Base-by-base conservation (phyloP, 352 stramenopile genomes). In the Phytophthora pistaciae region DNA sequence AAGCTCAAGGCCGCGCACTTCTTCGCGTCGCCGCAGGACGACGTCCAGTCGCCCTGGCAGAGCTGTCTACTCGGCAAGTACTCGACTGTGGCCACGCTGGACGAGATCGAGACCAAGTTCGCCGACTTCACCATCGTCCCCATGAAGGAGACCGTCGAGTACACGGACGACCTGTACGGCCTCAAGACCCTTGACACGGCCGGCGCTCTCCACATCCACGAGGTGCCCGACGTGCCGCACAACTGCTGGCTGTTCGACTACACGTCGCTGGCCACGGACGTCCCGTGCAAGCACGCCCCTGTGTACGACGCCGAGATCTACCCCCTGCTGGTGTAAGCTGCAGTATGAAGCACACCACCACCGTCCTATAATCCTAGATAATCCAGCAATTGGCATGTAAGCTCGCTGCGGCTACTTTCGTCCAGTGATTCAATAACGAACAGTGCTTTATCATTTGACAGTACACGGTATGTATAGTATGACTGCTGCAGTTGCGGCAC, bases 181-280 rank as follows among this genome's bases (percentile, higher is more conserved):
- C 68, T 86, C 13, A 73, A 80, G 66, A 83, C 76, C 5, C 66
- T 86, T 9, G 73, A 80, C 57, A 60, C 48, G 0, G 56, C 64
- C 11, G 70, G 70, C 3, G 44, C 42, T 2, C 66, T 86, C 8
- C 62, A 74, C 57, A 69, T 75, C 13, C 65, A 79, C 56, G 40
- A 60, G 13, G 67, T 83, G 20, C 18, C 53, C 21, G 60, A 76
- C 31, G 77, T 83, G n/a, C 63, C 68, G 11, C 79, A 87, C 68
- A 74, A 77, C 58, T 84, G 75, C 68, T 87, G 76, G 79, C 31
- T 82, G 42, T 72, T 82, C 25, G 70, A 82, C 70, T 79, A 77
- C 66, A 74, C 70, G 23, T 79, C 70, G 18, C 56, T 82, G 42
- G 74, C 59, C 8, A 79, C 71, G 6, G 48, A 74, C 8, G 31